phyloP scores from a whole-genome alignment of 768 basidiomycete genomes.

The Paxillus rubicundulus region DNA sequence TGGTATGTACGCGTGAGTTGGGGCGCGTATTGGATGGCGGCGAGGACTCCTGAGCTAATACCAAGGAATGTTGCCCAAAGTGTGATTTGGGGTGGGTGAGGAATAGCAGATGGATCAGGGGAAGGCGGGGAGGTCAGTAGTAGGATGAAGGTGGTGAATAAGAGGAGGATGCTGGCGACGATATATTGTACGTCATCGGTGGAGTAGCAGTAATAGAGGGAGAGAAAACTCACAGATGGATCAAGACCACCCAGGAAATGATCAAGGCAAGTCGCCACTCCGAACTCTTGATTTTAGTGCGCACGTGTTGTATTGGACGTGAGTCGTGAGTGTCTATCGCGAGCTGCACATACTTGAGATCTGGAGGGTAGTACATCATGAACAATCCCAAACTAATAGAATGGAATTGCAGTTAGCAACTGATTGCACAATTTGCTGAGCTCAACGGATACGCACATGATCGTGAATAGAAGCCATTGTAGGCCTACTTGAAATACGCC shows the following conservation, averaged over 20 bases:
- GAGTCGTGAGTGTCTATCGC: constrained; percentile 42
- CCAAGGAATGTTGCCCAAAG: constrained; percentile 89
- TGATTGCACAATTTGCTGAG: background rate
- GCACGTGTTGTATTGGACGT: constrained; percentile 41
- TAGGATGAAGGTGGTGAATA: constrained; percentile 62
- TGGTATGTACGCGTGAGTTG: constrained; percentile 81
- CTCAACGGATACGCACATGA: constrained; percentile 60
- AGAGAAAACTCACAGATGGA: constrained; percentile 66
- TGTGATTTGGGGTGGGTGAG: constrained; percentile 38
- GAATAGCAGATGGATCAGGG: constrained; percentile 32
- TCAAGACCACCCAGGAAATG: constrained; percentile 64
- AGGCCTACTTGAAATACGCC: constrained; percentile 79
- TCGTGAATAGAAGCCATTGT: constrained; percentile 81
- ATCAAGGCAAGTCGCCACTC: constrained; percentile 80
- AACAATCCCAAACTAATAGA: constrained; percentile 75
- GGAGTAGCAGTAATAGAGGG: constrained; percentile 2
- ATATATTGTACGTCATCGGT: background rate
- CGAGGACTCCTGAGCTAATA: constrained; percentile 71
- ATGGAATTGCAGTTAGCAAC: background rate
- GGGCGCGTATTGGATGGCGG: constrained; percentile 84
- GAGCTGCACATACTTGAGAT: constrained; percentile 66
- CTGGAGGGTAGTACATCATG: constrained; percentile 86
- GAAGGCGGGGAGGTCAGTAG: constrained; percentile 43
- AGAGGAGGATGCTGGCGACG: constrained; percentile 47
- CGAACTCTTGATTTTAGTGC: constrained; percentile 51